phyloP scores from a whole-genome alignment of 257 asterid genomes.

The Capsicum pubescens region DNA sequence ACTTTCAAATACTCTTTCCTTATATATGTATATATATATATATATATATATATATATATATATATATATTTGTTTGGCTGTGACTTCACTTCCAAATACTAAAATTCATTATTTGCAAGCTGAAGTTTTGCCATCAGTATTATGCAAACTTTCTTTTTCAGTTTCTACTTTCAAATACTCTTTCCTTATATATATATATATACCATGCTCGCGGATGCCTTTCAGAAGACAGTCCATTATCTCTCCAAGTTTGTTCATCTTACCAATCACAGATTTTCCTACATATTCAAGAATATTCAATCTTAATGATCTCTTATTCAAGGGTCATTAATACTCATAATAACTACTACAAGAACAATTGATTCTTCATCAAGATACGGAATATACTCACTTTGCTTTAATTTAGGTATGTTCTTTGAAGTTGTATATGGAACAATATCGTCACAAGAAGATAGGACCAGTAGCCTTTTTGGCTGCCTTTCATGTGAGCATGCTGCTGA shows the following conservation, averaged over 20 bases:
- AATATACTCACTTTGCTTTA: not conserved
- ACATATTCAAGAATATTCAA: constrained; percentile 34
- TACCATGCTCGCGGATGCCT: constrained; percentile 56
- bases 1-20: not conserved
- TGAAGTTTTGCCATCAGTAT: not conserved
- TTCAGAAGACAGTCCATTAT: constrained; percentile 47
- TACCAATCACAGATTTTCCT: constrained; percentile 45
- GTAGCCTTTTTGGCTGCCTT: not conserved
- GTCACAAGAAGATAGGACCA: not conserved
- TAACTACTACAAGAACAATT: constrained; percentile 5
- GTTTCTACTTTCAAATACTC: not conserved
- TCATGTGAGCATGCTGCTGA: constrained; percentile 11
- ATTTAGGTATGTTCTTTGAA: not conserved
- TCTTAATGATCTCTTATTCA: constrained; percentile 27
- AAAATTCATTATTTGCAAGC: not conserved
- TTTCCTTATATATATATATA: too few species aligned
- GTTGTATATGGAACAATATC: not conserved
- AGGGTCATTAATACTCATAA: not conserved
- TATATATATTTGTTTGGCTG: not conserved
- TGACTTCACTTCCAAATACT: not conserved
- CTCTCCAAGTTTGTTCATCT: constrained; percentile 46
- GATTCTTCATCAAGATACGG: not conserved
- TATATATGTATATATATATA: too few species aligned
- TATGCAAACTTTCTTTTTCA: not conserved
- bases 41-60: too few species aligned